phyloP scores from a whole-genome alignment of 2,329 filamentous ascomycete genomes.

The Ophiostoma australiae region DNA sequence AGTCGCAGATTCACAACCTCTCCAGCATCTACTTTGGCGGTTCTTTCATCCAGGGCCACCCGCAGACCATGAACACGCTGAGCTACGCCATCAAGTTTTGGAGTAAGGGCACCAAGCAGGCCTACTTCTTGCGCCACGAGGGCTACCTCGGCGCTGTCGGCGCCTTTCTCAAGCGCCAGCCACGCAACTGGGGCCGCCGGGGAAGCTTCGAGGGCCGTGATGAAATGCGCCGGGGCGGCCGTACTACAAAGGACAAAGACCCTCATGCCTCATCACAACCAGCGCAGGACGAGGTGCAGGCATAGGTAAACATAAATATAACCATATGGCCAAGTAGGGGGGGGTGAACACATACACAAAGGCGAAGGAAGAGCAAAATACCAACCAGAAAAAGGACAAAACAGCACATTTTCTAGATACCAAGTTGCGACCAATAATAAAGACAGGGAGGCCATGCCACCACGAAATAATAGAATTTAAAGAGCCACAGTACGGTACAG shows the following conservation, averaged over 20 bases:
- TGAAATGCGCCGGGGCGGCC: not conserved
- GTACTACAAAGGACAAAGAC: not conserved
- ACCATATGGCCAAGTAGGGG: too few species aligned
- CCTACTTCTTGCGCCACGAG: constrained; percentile 92
- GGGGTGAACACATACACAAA: not conserved
- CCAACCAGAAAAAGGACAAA: not conserved
- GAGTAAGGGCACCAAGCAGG: constrained; percentile 85
- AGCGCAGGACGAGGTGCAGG: not conserved
- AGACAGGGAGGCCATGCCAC: not conserved
- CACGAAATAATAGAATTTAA: not conserved
- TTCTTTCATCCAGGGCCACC: constrained; percentile 91
- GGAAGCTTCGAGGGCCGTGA: constrained; percentile 62
- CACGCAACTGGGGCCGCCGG: constrained; percentile 82
- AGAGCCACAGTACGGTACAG: not conserved
- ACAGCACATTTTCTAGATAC: constrained; percentile 11
- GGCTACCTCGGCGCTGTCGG: constrained; percentile 92
- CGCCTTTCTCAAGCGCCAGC: constrained; percentile 87
- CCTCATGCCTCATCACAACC: not conserved
- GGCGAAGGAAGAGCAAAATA: not conserved
- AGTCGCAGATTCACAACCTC: constrained; percentile 87
- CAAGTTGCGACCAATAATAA: not conserved
- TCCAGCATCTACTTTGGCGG: constrained; percentile 96
- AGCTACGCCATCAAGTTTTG: constrained; percentile 97
- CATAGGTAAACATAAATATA: not conserved
- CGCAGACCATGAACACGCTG: constrained; percentile 95